Evolutionary conservation across 345 rosid species (phyloP).

Genomic region (Iberis pinnata): DNA sequence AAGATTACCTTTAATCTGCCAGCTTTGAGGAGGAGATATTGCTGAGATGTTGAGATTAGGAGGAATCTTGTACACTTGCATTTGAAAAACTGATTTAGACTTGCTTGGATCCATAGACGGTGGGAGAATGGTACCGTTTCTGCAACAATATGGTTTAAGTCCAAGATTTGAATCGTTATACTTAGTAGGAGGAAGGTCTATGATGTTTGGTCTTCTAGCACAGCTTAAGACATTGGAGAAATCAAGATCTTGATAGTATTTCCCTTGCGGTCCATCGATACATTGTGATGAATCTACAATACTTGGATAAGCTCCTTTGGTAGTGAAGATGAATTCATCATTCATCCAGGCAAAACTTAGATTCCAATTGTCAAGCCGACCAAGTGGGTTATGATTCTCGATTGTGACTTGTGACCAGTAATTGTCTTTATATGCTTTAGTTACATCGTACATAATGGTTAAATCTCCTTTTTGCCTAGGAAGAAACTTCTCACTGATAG

Average conservation of each 20-base stretch:
- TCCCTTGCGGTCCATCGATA: slow-evolving; percentile 64
- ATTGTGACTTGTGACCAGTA: slow-evolving; percentile 79
- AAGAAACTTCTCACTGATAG: slow-evolving; percentile 44
- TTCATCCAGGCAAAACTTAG: slow-evolving; percentile 92
- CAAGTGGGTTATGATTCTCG: slow-evolving; percentile 67
- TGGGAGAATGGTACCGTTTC: slow-evolving; percentile 81
- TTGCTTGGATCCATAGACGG: slow-evolving; percentile 74
- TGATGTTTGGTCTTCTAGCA: slow-evolving; percentile 75
- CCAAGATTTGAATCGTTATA: slow-evolving; percentile 67
- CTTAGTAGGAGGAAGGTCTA: slow-evolving; percentile 79
- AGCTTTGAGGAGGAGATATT: slow-evolving; percentile 72
- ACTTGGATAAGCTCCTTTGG: slow-evolving; percentile 86
- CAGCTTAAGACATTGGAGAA: slow-evolving; percentile 74
- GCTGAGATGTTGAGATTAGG: slow-evolving; percentile 69
- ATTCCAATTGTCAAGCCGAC: slow-evolving; percentile 88
- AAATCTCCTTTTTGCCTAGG: slow-evolving; percentile 78
- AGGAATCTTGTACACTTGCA: slow-evolving; percentile 92
- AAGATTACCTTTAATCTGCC: slow-evolving; percentile 67
- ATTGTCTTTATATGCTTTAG: slow-evolving; percentile 44
- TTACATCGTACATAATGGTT: slow-evolving; percentile 83
- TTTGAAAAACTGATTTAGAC: slow-evolving; percentile 65
- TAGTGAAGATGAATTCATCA: slow-evolving; percentile 65
- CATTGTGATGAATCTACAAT: slow-evolving; percentile 69
- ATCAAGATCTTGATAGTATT: slow-evolving; percentile 47
- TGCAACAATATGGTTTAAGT: slow-evolving; percentile 60